Conservation (phyloP, 2,329 filamentous ascomycete species). For the Xylariaceae sp. region DNA sequence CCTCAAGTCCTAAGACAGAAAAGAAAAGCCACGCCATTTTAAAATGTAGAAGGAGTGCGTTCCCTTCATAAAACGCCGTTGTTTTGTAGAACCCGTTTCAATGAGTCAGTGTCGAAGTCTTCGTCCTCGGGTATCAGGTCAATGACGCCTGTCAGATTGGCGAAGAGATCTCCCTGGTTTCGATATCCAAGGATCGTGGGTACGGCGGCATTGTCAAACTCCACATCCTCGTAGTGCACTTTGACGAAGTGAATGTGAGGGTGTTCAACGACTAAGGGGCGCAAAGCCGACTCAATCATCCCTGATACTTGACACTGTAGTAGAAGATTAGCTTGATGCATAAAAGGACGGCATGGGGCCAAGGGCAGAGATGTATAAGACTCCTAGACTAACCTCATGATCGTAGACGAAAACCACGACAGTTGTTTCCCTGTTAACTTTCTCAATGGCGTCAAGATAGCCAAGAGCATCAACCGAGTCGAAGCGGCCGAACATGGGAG, state of each 20-base stretch:
- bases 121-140: slow-evolving; percentile 74
- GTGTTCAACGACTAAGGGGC: slow-evolving; percentile 66
- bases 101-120: slow-evolving; percentile 48
- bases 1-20: too few species aligned
- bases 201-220: slow-evolving; percentile 84
- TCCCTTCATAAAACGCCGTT: slow-evolving; percentile 44
- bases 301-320: slow-evolving; percentile 69
- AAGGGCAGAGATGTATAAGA: not conserved
- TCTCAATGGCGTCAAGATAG: slow-evolving; percentile 95
- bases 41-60: not conserved
- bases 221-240: slow-evolving; percentile 84
- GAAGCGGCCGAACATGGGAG: slow-evolving; percentile 71
- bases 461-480: slow-evolving; percentile 83
- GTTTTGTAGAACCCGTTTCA: slow-evolving; percentile 49
- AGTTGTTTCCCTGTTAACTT: slow-evolving; percentile 70
- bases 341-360: not conserved
- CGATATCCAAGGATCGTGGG: slow-evolving; percentile 87
- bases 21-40: not conserved
- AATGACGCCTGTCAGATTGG: slow-evolving; percentile 80
- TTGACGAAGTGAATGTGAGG: slow-evolving; percentile 79
- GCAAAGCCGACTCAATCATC: slow-evolving; percentile 72
- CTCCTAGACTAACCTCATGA: slow-evolving; percentile 57
- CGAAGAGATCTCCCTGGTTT: slow-evolving; percentile 81
- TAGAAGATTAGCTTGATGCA: slow-evolving; percentile 22
- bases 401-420: slow-evolving; percentile 95